These are phyloP conservation scores for Metschnikowia lochheadii DNA, from an alignment of 805 yeast genomes.

Conservation along the genomic window DNA sequence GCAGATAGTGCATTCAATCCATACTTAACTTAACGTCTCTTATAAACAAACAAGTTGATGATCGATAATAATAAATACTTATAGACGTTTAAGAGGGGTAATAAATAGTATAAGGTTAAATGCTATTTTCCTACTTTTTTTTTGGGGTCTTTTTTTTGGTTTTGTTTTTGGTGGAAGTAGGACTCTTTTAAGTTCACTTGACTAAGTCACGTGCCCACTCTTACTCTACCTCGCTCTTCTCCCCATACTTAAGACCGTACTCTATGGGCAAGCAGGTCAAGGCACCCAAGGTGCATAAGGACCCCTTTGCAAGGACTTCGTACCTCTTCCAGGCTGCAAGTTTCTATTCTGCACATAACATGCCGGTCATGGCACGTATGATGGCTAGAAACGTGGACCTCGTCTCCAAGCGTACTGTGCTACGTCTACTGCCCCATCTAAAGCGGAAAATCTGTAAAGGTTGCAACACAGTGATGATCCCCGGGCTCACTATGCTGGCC, in stretches of 20 bases:
- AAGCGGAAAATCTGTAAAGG: conserved; percentile 69
- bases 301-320: conserved; percentile 56
- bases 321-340: conserved; percentile 56
- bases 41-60: no score
- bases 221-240: not conserved
- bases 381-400: conserved; percentile 52
- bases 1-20: not conserved
- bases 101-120: no score
- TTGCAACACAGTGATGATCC: conserved; percentile 51
- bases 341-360: conserved; percentile 28
- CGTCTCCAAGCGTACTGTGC: conserved; percentile 65
- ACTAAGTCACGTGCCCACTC: conserved; percentile 1
- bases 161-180: no score
- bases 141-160: no score
- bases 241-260: not conserved
- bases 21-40: no score
- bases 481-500: conserved; percentile 42
- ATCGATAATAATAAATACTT: no score
- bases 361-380: conserved; percentile 48
- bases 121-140: no score
- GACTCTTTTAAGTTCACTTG: no score
- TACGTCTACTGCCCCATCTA: conserved; percentile 57
- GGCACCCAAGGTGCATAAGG: conserved; percentile 37
- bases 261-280: conserved; percentile 14
- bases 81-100: no score